Evolutionary conservation across 805 yeast species (phyloP), one percentile per base, ranked within the genome.

Genomic region (Myxozyma nipponensis): DNA sequence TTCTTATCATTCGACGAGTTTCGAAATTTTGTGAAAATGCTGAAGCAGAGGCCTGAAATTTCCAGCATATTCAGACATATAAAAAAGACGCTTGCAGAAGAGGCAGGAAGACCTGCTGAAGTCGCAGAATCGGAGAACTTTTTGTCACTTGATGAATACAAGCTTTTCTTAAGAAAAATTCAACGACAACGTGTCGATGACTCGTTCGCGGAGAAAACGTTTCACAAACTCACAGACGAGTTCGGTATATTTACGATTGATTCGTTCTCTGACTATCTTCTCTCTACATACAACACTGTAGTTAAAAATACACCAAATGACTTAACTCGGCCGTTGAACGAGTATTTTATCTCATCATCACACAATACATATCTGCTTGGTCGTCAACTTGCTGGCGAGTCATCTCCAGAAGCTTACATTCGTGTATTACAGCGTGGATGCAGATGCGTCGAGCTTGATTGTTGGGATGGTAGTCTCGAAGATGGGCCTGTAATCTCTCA

Each of bases 321-420:
- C 54, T 72, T 77, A 50, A 63, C 78, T 0, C 70, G 72, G 24
- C 98, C 98, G 0, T 63, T 93, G 34, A 86, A 81, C 63, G 91
- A 90, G 60, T 93, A 95, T 65, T 88, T 72, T 63, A 85, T 95
- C 26, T 88, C 96, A 0, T 87, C 97, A 0, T 89, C 97, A 0
- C 99, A 93, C 66, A 93, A 93, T 64, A 93, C 98, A 0, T 93
- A 93, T 62, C 71, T 93, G 2, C 68, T 82, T 24, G 98, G 98
- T 0, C 74, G 93, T 35, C 98, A 93, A 63, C 77, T 86, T 17
- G 95, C 83, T 1, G 95, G 93, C 19, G 82, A 78, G 2, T 84
- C 96, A 0, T 87, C 97, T 0, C 81, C 88, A 1, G 97, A 91
- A 63, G 95, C 95, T 0, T 93, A 93, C 60, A 81, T 88, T 17